Conservation (phyloP, 2,329 filamentous ascomycete genomes). For the Colletotrichum somersetense region DNA sequence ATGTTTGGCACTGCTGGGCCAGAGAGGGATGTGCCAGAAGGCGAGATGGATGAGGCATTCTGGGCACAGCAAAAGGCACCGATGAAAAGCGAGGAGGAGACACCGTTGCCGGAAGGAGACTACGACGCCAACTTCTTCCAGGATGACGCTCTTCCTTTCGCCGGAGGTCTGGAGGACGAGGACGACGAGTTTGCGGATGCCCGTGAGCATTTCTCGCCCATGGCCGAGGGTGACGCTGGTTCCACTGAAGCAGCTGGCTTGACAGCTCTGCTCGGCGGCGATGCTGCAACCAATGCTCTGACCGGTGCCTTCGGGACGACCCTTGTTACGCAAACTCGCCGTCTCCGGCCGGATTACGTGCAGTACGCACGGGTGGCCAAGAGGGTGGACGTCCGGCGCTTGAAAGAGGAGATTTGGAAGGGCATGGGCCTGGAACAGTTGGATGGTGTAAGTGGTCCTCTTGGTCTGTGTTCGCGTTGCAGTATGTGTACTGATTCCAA, state of each 20-base stretch:
- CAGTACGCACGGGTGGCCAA: constrained; percentile 78
- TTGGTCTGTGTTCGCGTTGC: not conserved
- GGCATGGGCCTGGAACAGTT: constrained; percentile 69
- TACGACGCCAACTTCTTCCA: constrained; percentile 99
- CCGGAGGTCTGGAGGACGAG: constrained; percentile 68
- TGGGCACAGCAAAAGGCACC: constrained; percentile 83
- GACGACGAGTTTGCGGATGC: constrained; percentile 87
- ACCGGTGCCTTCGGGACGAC: constrained; percentile 72
- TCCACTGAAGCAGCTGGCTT: constrained; percentile 62
- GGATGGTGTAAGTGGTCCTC: constrained; percentile 56
- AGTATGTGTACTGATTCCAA: not conserved
- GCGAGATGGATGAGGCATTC: constrained; percentile 94
- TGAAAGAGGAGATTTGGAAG: constrained; percentile 80
- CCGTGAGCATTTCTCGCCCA: constrained; percentile 81
- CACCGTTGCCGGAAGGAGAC: constrained; percentile 74
- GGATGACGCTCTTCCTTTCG: constrained; percentile 81
- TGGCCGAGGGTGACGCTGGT: constrained; percentile 63
- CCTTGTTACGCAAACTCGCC: constrained; percentile 73
- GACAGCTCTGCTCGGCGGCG: constrained; percentile 64
- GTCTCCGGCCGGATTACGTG: constrained; percentile 76
- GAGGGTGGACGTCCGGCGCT: constrained; percentile 76
- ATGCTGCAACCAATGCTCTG: constrained; percentile 61
- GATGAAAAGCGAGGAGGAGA: constrained; percentile 63
- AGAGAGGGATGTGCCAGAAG: constrained; percentile 70
- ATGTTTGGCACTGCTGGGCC: constrained; percentile 57